Base-by-base conservation (phyloP, 192 early-diverging fungal species). In the Jimgerdemannia lactiflua region DNA sequence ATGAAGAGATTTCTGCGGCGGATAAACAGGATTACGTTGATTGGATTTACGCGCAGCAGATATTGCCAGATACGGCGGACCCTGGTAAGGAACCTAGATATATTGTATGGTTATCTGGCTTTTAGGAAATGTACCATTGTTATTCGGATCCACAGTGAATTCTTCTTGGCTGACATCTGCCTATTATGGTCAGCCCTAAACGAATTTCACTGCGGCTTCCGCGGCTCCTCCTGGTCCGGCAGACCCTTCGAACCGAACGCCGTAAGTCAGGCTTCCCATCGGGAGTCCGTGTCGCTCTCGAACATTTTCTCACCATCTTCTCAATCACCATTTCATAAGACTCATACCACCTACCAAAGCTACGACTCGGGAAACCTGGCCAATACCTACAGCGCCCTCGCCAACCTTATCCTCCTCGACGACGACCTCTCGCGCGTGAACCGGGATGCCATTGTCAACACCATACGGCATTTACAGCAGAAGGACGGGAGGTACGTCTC, bases 31-130 rank as follows among this genome's bases (percentile, higher is more conserved):
- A 80, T 40, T 95, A 93, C 89, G 89, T 98, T 43, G 95, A 99
- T 41, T 99, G 98, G 98, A 91, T 99, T 54, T 99, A 98, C 86
- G 92, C 89, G 19, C 96, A 98, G 82, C 97, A 99, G 75, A 82
- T 94, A n/a, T 66, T 86, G 11, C 90, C 88, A 3, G 71, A 80
- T 44, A 42, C 64, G 39, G 69, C 79, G 14, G 74, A 79, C 39
- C 64, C 43, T 63, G 40, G 44, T 72, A 80, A 29, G 29, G 29
- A 29, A 29, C 29, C 29, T 29, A 29, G 29, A 29, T 29, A 29
- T 29, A 29, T 29, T 29, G 29, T 29, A 29, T 29, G 29, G 29
- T 29, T 29, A 29, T 29, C 29, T 29, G 29, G 29, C 29, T 29
- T n/a, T 29, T 29, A 29, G 29, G 29, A 29, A 29, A 29, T 29